phyloP scores from a whole-genome alignment of 371 early-diverging fungal species.

The Lichtheimia ramosa region DNA sequence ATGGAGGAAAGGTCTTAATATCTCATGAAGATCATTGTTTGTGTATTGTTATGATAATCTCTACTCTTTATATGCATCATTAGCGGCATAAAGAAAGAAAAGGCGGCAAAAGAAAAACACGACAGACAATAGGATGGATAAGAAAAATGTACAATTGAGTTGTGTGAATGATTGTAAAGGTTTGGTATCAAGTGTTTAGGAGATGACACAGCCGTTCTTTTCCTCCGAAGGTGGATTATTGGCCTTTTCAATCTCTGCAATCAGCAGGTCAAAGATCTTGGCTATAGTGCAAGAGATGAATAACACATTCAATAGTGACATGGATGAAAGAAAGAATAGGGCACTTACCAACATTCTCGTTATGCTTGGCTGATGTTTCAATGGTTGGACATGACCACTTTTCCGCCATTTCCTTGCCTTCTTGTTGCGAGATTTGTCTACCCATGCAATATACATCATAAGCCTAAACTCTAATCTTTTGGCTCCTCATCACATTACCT shows the following conservation, averaged over 20 bases:
- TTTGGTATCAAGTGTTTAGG: too few relatives aligned
- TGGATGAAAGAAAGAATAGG: slow-evolving; percentile 13
- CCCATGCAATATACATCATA: neutral
- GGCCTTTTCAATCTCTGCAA: slow-evolving; percentile 68
- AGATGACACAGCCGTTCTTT: slow-evolving; percentile 45
- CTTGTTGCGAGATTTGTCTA: slow-evolving; percentile 78
- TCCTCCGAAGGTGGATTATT: slow-evolving; percentile 61
- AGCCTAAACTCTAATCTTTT: neutral
- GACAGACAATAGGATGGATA: too few relatives aligned
- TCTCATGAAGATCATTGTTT: too few relatives aligned
- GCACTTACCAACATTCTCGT: slow-evolving; percentile 79
- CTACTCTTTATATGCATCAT: too few relatives aligned
- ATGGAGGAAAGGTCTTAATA: too few relatives aligned
- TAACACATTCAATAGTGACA: neutral
- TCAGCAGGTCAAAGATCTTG: slow-evolving; percentile 67
- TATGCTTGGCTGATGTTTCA: slow-evolving; percentile 91
- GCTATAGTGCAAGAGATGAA: slow-evolving; percentile 28
- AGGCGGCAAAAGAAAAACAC: too few relatives aligned
- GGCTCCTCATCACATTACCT: slow-evolving; percentile 27
- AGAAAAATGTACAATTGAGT: too few relatives aligned
- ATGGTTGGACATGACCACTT: slow-evolving; percentile 84
- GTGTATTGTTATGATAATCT: too few relatives aligned
- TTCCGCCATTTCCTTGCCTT: slow-evolving; percentile 74
- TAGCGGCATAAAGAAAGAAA: too few relatives aligned
- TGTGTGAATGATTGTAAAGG: too few relatives aligned